These are phyloP conservation scores for Persicaria tinctoria DNA, from an alignment of 148 eudicot genomes.

Conservation along the genomic window DNA sequence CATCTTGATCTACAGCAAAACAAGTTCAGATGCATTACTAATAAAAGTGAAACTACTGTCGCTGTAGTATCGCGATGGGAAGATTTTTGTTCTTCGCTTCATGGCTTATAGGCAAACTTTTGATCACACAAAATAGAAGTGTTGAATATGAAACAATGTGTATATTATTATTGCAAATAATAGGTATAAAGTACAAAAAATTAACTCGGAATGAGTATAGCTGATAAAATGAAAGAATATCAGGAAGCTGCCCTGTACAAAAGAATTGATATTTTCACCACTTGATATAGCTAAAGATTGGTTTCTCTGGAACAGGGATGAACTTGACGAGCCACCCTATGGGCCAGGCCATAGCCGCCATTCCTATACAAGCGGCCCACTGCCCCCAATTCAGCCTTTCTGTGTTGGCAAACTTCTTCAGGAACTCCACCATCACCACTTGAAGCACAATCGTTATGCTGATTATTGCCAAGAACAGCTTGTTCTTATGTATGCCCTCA, in stretches of 20 bases:
- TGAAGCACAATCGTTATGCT: conserved; percentile 23
- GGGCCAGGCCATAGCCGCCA: conserved; percentile 26
- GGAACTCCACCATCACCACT: conserved; percentile 35
- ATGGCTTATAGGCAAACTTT: no score
- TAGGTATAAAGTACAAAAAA: neutral
- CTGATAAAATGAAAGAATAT: neutral
- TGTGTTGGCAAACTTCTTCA: conserved; percentile 27
- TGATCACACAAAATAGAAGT: neutral
- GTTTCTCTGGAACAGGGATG: conserved; percentile 27
- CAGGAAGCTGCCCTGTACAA: neutral
- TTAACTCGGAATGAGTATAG: neutral
- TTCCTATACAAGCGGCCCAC: conserved; percentile 27
- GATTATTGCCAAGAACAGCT: conserved; percentile 28
- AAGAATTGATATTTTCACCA: conserved; percentile 7
- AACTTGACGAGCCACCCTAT: conserved; percentile 28
- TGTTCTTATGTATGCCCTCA: conserved; percentile 28
- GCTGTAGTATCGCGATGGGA: no score
- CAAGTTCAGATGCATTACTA: no score
- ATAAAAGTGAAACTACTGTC: no score
- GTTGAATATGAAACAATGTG: neutral
- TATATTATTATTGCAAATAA: neutral
- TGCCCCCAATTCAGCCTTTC: conserved; percentile 32
- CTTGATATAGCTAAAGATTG: conserved; percentile 24
- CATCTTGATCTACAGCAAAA: no score
- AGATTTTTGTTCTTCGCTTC: no score